phyloP scores from a whole-genome alignment of 208 protist genomes.

The Crithidia brevicula region DNA sequence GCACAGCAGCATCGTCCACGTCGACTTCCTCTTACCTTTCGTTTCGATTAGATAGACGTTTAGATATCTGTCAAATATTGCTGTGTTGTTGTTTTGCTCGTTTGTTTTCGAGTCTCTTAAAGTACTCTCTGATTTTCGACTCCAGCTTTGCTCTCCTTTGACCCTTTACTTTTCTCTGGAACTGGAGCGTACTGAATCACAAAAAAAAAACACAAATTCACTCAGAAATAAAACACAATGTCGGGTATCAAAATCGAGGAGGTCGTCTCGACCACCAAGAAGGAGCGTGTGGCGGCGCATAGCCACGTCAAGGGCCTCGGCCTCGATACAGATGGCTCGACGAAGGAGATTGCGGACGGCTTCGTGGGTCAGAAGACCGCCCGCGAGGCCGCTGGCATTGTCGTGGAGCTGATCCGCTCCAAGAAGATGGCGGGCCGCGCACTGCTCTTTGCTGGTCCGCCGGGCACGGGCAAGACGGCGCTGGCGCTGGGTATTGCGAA shows the following conservation, averaged over 20 bases:
- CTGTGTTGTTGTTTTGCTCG: too few relatives aligned
- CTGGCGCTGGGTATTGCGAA: conserved; percentile 98
- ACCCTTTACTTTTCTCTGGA: too few relatives aligned
- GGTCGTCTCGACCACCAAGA: conserved; percentile 96
- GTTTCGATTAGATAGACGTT: too few relatives aligned
- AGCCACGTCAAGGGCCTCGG: conserved; percentile 99
- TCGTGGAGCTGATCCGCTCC: conserved; percentile 98
- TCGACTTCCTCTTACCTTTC: too few relatives aligned
- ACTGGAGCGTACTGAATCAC: too few relatives aligned
- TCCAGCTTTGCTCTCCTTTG: background rate
- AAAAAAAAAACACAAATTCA: background rate
- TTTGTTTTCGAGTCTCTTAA: too few relatives aligned
- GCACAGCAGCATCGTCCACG: too few relatives aligned
- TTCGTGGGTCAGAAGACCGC: conserved; percentile 99
- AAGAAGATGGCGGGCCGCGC: conserved; percentile 99
- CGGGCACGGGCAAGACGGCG: conserved; percentile 98
- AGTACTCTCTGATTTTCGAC: background rate
- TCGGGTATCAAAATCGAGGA: conserved; percentile 96
- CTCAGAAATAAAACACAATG: conserved; percentile 43
- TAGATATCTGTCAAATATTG: too few relatives aligned
- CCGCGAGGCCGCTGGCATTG: conserved; percentile 98
- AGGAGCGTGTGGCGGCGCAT: conserved; percentile 97
- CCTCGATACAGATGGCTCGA: conserved; percentile 93
- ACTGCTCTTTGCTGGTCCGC: conserved; percentile 99
- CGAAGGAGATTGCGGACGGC: conserved; percentile 85